Percentiles rank a stretch among this genome's conserved stretches.
Evolutionary conservation across 2,329 filamentous ascomycete species (phyloP).

Genomic region (Lachnellula cervina): DNA sequence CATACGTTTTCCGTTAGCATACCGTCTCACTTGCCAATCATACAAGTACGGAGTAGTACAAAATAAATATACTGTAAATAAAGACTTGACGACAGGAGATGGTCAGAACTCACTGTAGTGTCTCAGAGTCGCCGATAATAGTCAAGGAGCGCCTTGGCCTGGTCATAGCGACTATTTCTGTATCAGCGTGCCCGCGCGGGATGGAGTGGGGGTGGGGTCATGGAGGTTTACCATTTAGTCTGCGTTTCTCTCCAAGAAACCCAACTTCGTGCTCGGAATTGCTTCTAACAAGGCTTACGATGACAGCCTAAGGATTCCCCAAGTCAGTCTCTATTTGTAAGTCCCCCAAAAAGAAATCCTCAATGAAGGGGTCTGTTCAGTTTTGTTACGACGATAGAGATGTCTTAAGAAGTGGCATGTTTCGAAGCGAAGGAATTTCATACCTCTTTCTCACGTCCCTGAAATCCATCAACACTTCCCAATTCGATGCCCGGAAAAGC

Average conservation of each 20-base stretch:
- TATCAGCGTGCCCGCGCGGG: conserved; percentile 8
- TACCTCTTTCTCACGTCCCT: conserved; percentile 87
- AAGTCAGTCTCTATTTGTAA: conserved; percentile 1
- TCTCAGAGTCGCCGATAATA: conserved; percentile 91
- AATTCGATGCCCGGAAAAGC: conserved; percentile 80
- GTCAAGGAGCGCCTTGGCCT: conserved; percentile 85
- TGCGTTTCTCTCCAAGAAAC: conserved; percentile 85
- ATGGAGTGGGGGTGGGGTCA: background rate
- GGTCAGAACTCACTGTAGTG: conserved; percentile 64
- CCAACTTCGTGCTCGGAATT: conserved; percentile 85
- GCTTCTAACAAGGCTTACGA: conserved; percentile 90
- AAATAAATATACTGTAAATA: too few species aligned
- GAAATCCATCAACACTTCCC: conserved; percentile 96
- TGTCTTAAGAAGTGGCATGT: background rate
- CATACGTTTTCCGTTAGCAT: conserved; percentile 24
- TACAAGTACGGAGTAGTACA: too few species aligned
- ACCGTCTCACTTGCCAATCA: conserved; percentile 14
- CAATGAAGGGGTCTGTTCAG: background rate
- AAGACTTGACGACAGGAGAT: conserved; percentile 10
- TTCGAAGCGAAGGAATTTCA: background rate
- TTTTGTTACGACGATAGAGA: background rate
- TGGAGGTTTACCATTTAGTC: conserved; percentile 71
- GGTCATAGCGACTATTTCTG: conserved; percentile 81
- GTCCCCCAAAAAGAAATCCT: background rate
- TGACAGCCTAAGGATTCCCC: conserved; percentile 51